Base-by-base conservation (phyloP, 805 yeast species). In the Starmerella vaccinii region DNA sequence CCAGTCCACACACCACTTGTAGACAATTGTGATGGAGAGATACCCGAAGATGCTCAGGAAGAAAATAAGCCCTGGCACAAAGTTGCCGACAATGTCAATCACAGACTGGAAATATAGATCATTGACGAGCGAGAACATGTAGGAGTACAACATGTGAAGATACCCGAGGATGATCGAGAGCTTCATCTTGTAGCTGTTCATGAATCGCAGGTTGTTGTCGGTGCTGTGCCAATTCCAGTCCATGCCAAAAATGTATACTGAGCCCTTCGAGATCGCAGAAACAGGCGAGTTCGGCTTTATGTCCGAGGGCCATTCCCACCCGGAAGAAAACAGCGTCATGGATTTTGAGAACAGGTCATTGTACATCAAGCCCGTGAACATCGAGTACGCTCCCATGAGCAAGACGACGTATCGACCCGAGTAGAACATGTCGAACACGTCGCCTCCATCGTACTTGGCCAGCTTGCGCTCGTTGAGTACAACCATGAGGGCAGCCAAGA, bases 141-240 rank as follows among this genome's bases (percentile, higher is more conserved):
- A 82, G 4, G 95, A 85, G 69, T 90, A 92, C 12, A 89, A 71
- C 99, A 92, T 92, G 70, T 92, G 99, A 43, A 76, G 68, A 68
- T 82, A 90, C 4, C 99, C 99, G 89, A 92, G 83, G 58, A 92
- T 73, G 51, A 92, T 82, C 2, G 97, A 88, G 54, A 92, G 73
- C 68, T 92, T 92, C 99, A 92, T 92, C 74, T 92, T 92, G 71
- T 86, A 92, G 2, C 97, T 89, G 71, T 92, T 92, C 46, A 95
- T 78, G 69, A 92, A 92, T 52, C 94, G 69, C 61, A 92, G 74
- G 47, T 82, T 81, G 70, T 92, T 92, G 59, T 92, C 98, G 37
- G 97, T 76, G 16, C 97, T 96, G 67, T 92, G 99, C 99, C 99
- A 92, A 10, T 82, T 84, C 57, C 82, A 84, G 68, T 92, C 99